phyloP scores from a whole-genome alignment of 1,284 basidiomycete genomes.

The Coniferiporia weirii region DNA sequence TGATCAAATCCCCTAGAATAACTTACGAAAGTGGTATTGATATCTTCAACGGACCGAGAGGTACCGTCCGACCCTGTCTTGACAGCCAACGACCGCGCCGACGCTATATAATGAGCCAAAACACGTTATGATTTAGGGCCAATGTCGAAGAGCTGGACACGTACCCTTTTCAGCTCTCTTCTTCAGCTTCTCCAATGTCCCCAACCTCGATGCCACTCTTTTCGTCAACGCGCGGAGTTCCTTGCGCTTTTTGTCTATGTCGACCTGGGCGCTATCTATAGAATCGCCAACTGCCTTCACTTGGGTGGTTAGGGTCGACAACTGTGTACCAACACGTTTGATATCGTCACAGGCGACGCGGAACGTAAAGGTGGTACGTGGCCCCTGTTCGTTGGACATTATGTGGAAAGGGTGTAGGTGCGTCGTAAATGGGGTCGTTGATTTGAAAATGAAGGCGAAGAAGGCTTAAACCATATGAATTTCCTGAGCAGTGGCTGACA shows the following conservation, averaged over 20 bases:
- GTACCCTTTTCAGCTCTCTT: background rate
- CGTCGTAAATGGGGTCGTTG: background rate
- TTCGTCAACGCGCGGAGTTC: slow-evolving; percentile 3
- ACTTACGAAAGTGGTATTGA: slow-evolving; percentile 13
- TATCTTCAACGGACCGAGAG: background rate
- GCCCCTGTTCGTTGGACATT: background rate
- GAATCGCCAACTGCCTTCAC: background rate
- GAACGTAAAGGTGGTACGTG: slow-evolving; percentile 4
- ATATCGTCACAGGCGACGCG: slow-evolving; percentile 9
- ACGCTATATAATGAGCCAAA: no score
- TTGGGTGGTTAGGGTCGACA: slow-evolving; percentile 2
- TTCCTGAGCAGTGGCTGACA: background rate
- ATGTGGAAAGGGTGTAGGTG: background rate
- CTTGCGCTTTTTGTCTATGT: slow-evolving; percentile 10
- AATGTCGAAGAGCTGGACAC: background rate
- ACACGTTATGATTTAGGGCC: background rate
- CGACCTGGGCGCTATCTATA: background rate
- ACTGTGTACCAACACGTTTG: background rate
- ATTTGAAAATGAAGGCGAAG: background rate
- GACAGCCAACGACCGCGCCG: no score
- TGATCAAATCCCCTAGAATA: background rate
- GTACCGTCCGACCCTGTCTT: background rate
- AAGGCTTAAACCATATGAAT: no score
- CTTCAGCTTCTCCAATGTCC: slow-evolving; percentile 7
- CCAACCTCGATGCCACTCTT: background rate